A percentile compares a stretch with the other conserved stretches of the same genome.
Evolutionary conservation across 2,329 filamentous ascomycete genomes (phyloP).

Genomic region (Cercospora nicotianae): DNA sequence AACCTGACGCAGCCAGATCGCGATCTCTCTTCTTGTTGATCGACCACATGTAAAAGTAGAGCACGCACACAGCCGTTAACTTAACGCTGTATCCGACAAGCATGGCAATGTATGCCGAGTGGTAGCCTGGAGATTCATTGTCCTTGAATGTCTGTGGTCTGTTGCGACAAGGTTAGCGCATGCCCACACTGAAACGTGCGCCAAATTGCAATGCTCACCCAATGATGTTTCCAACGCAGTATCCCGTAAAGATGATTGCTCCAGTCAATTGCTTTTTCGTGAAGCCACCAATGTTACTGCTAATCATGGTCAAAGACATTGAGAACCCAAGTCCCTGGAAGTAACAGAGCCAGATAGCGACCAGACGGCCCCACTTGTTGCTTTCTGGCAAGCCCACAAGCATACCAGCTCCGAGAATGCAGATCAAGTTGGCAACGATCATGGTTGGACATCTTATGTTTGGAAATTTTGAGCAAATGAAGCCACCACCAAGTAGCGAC

Average conservation of each 20-base stretch:
- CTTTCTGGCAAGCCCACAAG: conserved; percentile 53
- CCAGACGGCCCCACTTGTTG: conserved; percentile 59
- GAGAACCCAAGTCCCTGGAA: conserved; percentile 57
- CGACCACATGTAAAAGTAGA: conserved; percentile 58
- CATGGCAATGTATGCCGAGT: conserved; percentile 56
- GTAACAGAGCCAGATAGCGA: conserved; percentile 59
- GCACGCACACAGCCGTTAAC: conserved; percentile 49
- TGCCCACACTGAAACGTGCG: not conserved
- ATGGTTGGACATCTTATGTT: conserved; percentile 57
- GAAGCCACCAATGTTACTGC: conserved; percentile 55
- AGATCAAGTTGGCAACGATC: conserved; percentile 57
- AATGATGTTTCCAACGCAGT: conserved; percentile 55
- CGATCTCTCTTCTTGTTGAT: conserved; percentile 57
- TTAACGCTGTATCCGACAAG: conserved; percentile 58
- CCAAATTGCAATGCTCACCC: conserved; percentile 33
- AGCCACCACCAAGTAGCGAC: conserved; percentile 53
- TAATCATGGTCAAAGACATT: conserved; percentile 56
- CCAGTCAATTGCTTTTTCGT: conserved; percentile 58
- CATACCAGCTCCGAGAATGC: conserved; percentile 55
- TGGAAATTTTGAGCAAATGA: conserved; percentile 55
- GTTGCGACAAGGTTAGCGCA: not conserved
- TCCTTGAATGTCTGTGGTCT: conserved; percentile 53
- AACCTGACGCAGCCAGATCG: conserved; percentile 41
- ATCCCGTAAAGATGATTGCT: conserved; percentile 39
- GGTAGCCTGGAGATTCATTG: conserved; percentile 52